These are phyloP conservation scores for Prunus yedoensis DNA, from an alignment of 331 rosid genomes.

Conservation along the genomic window DNA sequence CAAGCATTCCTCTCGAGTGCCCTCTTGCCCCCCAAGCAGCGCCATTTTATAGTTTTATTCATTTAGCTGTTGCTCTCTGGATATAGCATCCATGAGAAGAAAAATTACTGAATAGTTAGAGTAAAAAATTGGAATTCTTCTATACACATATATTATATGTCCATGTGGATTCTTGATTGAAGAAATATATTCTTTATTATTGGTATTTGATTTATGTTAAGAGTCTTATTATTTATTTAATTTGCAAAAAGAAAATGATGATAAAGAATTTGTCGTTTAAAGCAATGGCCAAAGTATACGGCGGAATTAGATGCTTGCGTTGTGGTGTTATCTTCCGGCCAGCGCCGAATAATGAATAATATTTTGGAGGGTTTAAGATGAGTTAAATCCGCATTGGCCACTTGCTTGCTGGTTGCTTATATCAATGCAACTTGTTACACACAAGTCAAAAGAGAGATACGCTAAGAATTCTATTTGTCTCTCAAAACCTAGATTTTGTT, in stretches of 20 bases:
- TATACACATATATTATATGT: constrained; percentile 11
- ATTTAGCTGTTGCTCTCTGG: neutral
- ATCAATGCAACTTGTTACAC: neutral
- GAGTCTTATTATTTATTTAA: too few relatives aligned
- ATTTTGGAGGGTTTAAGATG: neutral
- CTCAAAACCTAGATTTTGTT: neutral
- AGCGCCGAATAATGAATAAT: neutral
- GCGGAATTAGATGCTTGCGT: neutral
- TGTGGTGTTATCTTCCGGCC: neutral
- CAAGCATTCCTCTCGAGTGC: constrained; percentile 67
- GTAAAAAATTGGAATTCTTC: constrained; percentile 18
- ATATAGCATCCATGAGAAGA: neutral
- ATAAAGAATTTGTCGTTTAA: neutral
- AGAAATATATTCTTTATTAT: constrained; percentile 19
- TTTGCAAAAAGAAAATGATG: too few relatives aligned
- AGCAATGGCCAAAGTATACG: neutral
- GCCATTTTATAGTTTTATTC: neutral
- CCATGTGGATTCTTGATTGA: constrained; percentile 10
- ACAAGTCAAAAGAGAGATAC: neutral
- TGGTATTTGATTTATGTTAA: neutral
- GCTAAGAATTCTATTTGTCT: neutral
- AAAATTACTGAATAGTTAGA: neutral
- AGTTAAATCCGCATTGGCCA: neutral
- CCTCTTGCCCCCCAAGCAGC: constrained; percentile 16
- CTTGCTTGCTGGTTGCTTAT: too few relatives aligned